A percentile compares a stretch with the other conserved stretches of the same genome.
These are phyloP conservation scores for Hypoxylon sp. DNA, from an alignment of 2,329 filamentous ascomycete species.

Conservation along the genomic window DNA sequence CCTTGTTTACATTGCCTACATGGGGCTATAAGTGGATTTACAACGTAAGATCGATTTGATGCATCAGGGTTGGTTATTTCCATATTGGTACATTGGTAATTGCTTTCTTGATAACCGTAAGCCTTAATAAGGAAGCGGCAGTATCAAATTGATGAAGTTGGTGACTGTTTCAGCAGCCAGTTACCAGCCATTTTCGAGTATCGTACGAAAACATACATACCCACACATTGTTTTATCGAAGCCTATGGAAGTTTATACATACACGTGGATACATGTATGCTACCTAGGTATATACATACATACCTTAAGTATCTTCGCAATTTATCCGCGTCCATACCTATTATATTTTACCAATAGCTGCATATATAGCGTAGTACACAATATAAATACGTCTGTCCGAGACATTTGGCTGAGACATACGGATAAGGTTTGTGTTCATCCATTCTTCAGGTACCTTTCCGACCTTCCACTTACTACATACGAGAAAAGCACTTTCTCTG, in stretches of 20 bases:
- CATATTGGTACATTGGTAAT: constrained; percentile 29
- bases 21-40: constrained; percentile 7
- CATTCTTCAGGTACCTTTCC: neutral
- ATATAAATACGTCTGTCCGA: neutral
- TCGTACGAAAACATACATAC: neutral
- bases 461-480: constrained; percentile 1
- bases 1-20: neutral
- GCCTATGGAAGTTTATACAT: neutral
- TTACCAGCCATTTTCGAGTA: constrained; percentile 5
- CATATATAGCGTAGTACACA: constrained; percentile 8
- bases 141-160: constrained; percentile 22
- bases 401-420: constrained; percentile 15
- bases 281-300: neutral
- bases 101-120: constrained; percentile 22
- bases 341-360: neutral
- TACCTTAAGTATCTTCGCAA: neutral
- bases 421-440: constrained; percentile 23
- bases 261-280: neutral
- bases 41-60: constrained; percentile 33
- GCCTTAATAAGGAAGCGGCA: constrained; percentile 5
- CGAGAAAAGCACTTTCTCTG: no score
- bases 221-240: neutral
- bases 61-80: constrained; percentile 25
- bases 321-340: neutral
- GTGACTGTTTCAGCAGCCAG: constrained; percentile 8